Evolutionary conservation across 2,329 filamentous ascomycete genomes (phyloP), one percentile per base, ranked within the genome.

Genomic region (Cytospora piceae): DNA sequence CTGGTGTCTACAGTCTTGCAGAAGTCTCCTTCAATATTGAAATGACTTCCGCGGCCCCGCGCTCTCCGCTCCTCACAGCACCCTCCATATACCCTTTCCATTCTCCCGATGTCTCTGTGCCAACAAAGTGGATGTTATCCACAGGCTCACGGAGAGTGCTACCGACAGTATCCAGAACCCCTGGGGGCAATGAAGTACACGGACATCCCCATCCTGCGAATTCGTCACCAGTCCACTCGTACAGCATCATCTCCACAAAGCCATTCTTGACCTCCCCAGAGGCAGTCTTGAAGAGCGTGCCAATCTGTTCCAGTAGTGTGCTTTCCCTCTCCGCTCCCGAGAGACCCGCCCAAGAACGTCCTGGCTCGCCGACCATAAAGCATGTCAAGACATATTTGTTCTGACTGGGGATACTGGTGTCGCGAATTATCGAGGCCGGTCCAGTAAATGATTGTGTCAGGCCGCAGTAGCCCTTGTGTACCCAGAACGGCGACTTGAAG

Each of bases 81-180:
- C 84, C 83, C 63, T 86, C 83, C 81, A 86, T 85, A 69, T 85
- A 85, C 0, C 83, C 83, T 54, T 81, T 82, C 83, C 83, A 85
- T 61, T 82, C 78, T 2, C 70, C 74, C 0, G 79, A 78, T 0
- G 79, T 82, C 73, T 86, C 84, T 0, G 83, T 85, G 0, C 84
- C 83, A 1, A 78, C 82, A 65, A 85, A 86, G 69, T 86, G 80
- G 4, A 85, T 32, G 37, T 80, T 76, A 7, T 78, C 74, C 55
- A 73, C 71, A 0, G 73, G 69, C 46, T 76, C 72, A 11, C 76
- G 70, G 6, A 81, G 67, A 5, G 71, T 71, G 14, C 77, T 71
- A 0, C 74, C 76, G 2, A 75, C 70, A 0, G 71, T 67, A 2
- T 73, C 74, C 14, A 82, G 69, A 1, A 81, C 76, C 0, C 80